phyloP scores from a whole-genome alignment of 2,329 filamentous ascomycete species.

The Nakataea oryzae region DNA sequence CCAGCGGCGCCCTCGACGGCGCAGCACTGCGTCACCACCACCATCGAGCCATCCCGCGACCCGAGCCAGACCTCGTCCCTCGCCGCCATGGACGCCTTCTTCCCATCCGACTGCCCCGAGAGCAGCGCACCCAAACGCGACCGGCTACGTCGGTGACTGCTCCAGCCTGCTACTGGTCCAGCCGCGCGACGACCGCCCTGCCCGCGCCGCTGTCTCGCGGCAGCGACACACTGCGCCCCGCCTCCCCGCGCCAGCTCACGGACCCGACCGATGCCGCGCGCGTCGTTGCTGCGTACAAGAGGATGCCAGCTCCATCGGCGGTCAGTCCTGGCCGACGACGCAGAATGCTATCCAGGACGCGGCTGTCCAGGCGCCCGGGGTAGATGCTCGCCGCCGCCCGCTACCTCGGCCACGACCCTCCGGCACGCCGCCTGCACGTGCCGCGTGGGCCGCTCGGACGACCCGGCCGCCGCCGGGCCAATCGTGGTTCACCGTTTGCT shows the following conservation, averaged over 20 bases:
- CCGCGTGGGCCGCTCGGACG: conserved; percentile 18
- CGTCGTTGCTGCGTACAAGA: background rate
- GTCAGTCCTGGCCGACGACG: background rate
- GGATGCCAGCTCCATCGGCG: background rate
- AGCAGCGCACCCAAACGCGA: conserved; percentile 9
- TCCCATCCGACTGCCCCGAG: conserved; percentile 9
- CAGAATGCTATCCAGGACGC: background rate
- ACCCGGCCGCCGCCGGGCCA: conserved; percentile 11
- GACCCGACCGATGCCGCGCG: background rate
- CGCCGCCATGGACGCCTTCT: background rate
- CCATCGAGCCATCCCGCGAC: conserved; percentile 14
- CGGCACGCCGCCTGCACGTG: conserved; percentile 19
- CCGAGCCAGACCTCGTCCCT: conserved; percentile 27
- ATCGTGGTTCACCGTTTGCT: conserved; percentile 11
- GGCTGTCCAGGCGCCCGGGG: background rate
- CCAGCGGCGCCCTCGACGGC: conserved; percentile 28
- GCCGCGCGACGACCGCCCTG: background rate
- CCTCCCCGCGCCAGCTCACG: conserved; percentile 13
- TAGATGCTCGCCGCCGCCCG: background rate
- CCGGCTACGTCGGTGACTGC: conserved; percentile 9
- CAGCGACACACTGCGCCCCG: conserved; percentile 13
- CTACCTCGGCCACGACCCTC: background rate
- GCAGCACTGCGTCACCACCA: conserved; percentile 9
- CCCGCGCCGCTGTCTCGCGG: conserved; percentile 4
- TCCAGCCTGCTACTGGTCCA: background rate